Evolutionary conservation across 1,139 yeast genomes (phyloP).

Genomic region (Geotrichum histeridarum): DNA sequence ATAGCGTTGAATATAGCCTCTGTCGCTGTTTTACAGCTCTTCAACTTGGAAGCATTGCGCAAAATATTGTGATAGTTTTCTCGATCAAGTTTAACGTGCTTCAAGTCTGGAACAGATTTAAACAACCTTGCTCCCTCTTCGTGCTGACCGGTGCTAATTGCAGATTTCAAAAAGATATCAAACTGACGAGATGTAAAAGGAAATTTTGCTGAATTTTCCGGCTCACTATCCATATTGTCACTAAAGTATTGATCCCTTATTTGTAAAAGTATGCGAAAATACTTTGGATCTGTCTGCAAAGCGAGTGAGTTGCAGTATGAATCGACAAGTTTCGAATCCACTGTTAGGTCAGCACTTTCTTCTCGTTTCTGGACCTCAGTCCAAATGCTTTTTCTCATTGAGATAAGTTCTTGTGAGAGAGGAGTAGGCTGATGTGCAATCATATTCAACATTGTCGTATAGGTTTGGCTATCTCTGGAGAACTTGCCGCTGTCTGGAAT

Average conservation of each 20-base stretch:
- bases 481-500: conserved; percentile 17
- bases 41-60: conserved; percentile 7
- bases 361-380: conserved; percentile 12
- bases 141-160: conserved; percentile 12
- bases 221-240: neutral
- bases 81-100: conserved; percentile 12
- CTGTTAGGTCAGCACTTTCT: conserved; percentile 4
- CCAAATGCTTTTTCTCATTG: conserved; percentile 15
- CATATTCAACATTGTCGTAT: conserved; percentile 18
- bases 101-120: neutral
- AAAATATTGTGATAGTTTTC: conserved; percentile 16
- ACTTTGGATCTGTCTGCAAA: conserved; percentile 5
- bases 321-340: conserved; percentile 13
- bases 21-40: conserved; percentile 2
- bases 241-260: conserved; percentile 12
- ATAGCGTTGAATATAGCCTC: conserved; percentile 9
- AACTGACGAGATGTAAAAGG: conserved; percentile 15
- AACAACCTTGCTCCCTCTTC: conserved; percentile 4
- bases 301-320: conserved; percentile 18
- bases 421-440: conserved; percentile 15
- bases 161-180: conserved; percentile 17
- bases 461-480: conserved; percentile 18
- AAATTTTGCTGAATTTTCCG: conserved; percentile 5
- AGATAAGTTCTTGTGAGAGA: conserved; percentile 2
- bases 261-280: conserved; percentile 3